Percentiles rank a stretch among this genome's conserved stretches.
These are phyloP conservation scores for Penicillium brevicompactum DNA, from an alignment of 2,329 filamentous ascomycete genomes.

Conservation along the genomic window DNA sequence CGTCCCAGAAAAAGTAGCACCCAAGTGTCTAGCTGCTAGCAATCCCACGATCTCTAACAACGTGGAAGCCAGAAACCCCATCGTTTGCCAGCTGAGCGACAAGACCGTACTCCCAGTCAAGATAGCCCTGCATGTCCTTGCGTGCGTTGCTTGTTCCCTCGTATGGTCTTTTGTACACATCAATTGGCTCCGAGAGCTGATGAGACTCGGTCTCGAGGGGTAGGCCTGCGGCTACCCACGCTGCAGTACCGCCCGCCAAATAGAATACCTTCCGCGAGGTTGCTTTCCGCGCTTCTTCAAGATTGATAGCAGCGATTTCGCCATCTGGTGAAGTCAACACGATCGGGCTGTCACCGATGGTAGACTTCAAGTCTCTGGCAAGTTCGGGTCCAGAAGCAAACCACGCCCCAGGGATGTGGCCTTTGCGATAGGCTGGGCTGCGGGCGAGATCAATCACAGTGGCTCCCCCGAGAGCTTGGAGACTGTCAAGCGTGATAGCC, in stretches of 20 bases:
- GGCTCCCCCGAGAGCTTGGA: conserved; percentile 14
- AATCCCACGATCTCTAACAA: conserved; percentile 16
- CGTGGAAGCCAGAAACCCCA: conserved; percentile 29
- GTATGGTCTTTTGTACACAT: conserved; percentile 37
- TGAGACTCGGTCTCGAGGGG: conserved; percentile 27
- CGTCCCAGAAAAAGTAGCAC: no score
- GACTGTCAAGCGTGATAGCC: conserved; percentile 11
- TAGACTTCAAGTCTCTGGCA: conserved; percentile 23
- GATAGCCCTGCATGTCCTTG: conserved; percentile 34
- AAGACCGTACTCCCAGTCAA: conserved; percentile 39
- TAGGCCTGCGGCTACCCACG: conserved; percentile 25
- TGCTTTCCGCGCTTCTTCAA: neutral
- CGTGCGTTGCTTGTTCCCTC: conserved; percentile 32
- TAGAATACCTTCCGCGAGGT: conserved; percentile 16
- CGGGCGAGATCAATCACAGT: conserved; percentile 33
- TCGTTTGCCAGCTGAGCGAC: conserved; percentile 33
- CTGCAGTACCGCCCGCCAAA: conserved; percentile 29
- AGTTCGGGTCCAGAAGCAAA: conserved; percentile 36
- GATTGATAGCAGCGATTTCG: conserved; percentile 13
- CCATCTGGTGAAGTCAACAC: conserved; percentile 28
- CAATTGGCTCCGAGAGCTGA: conserved; percentile 34
- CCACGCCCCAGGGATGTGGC: conserved; percentile 34
- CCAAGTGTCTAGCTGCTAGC: no score
- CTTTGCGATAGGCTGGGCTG: conserved; percentile 30
- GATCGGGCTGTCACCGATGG: conserved; percentile 22